Conservation (phyloP, 2,329 filamentous ascomycete genomes). For the Apiospora phragmitis region DNA sequence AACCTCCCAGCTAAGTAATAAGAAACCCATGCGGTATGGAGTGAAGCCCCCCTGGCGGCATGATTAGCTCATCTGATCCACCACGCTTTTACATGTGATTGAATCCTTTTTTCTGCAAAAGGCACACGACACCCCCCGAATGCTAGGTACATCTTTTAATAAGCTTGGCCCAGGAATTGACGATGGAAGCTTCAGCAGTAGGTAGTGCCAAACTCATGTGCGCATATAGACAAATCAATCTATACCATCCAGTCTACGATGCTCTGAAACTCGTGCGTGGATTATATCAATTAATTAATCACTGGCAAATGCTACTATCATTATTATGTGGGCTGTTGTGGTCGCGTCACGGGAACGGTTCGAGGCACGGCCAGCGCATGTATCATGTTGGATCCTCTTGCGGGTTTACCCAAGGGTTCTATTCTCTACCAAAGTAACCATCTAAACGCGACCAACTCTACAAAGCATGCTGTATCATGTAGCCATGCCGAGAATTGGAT, state of each 20-base stretch:
- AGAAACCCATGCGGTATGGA: not conserved
- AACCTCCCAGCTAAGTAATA: not conserved
- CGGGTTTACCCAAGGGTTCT: not conserved
- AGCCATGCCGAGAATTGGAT: not conserved
- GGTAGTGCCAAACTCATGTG: not conserved
- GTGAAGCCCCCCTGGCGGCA: not conserved
- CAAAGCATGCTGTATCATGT: not conserved
- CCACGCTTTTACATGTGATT: constrained; percentile 23
- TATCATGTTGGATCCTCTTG: not conserved
- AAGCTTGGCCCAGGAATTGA: not conserved
- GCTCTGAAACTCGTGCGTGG: not conserved
- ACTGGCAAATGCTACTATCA: not conserved
- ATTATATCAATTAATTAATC: not conserved
- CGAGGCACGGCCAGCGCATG: not conserved
- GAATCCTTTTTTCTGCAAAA: constrained; percentile 15
- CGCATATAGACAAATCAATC: not conserved
- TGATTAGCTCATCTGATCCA: constrained; percentile 7
- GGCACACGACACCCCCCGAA: constrained; percentile 22
- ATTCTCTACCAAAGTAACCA: not conserved
- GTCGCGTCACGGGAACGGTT: not conserved
- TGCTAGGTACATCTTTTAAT: not conserved
- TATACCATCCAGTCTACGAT: not conserved
- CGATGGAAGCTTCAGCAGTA: not conserved
- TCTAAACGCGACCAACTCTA: not conserved
- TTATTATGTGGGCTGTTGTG: not conserved